A percentile compares a stretch with the other conserved stretches of the same genome.
Conservation (phyloP, 495 filamentous ascomycete species). For the Pseudotulostoma volvatum region DNA sequence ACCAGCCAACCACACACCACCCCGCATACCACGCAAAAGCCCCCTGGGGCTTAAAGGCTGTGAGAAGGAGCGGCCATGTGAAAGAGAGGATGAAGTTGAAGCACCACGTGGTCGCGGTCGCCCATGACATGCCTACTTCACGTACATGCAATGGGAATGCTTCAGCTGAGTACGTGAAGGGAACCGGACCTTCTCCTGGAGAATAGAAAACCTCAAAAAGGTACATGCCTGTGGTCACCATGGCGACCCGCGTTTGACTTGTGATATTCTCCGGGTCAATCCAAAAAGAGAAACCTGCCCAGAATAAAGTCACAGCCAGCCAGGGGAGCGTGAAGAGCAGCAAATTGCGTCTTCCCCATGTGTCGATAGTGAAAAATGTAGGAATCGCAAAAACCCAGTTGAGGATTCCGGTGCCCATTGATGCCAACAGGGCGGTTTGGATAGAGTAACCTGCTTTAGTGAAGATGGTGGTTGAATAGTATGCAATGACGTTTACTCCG, state of each 20-base stretch:
- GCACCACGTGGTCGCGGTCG: conserved; percentile 34
- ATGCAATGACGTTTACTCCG: conserved; percentile 37
- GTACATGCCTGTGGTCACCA: conserved; percentile 36
- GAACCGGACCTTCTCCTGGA: conserved; percentile 40
- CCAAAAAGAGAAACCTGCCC: conserved; percentile 41
- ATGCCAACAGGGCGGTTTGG: conserved; percentile 34
- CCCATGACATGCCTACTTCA: conserved; percentile 54
- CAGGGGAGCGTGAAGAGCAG: conserved; percentile 50
- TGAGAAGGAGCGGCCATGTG: conserved; percentile 36
- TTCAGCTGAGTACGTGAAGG: conserved; percentile 43
- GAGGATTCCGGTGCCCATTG: conserved; percentile 46
- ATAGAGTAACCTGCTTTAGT: conserved; percentile 26
- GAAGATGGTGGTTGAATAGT: conserved; percentile 43
- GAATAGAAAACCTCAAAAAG: conserved; percentile 37
- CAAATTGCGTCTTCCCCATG: conserved; percentile 44
- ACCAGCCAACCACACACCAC: conserved; percentile 40
- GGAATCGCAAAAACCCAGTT: conserved; percentile 52
- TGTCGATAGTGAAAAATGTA: conserved; percentile 53
- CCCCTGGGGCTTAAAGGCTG: conserved; percentile 35
- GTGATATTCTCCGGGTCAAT: conserved; percentile 20
- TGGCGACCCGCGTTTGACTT: conserved; percentile 24
- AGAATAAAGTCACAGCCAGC: conserved; percentile 40
- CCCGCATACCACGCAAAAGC: conserved; percentile 48
- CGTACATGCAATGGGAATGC: conserved; percentile 42
- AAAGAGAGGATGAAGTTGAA: conserved; percentile 40